A percentile compares a stretch with the other conserved stretches of the same genome.
phyloP scores from a whole-genome alignment of 768 basidiomycete genomes.

The Rhodotorula taiwanensis region DNA sequence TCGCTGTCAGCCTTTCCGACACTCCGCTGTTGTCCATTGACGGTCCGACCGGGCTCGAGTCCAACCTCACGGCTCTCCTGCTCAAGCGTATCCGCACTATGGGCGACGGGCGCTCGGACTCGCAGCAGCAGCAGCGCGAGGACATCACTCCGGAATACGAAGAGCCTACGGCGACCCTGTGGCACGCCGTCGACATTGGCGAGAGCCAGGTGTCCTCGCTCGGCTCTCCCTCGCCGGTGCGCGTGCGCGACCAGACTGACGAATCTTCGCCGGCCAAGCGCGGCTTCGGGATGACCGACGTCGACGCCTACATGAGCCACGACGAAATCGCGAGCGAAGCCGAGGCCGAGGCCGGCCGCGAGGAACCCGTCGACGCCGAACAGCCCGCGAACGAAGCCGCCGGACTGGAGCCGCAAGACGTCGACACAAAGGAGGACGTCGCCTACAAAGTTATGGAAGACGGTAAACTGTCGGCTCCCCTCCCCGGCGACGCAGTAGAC shows the following conservation, averaged over 20 bases:
- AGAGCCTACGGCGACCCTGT: too few relatives aligned
- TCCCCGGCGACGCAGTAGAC: too few relatives aligned
- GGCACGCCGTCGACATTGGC: background rate
- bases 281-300: conserved; percentile 15
- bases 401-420: too few relatives aligned
- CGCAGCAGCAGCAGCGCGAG: too few relatives aligned
- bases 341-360: too few relatives aligned
- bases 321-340: too few relatives aligned
- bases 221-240: background rate
- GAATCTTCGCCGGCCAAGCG: background rate
- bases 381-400: too few relatives aligned
- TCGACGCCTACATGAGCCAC: background rate
- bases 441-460: too few relatives aligned
- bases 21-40: background rate
- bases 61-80: background rate
- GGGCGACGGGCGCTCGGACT: background rate
- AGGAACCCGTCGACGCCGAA: too few relatives aligned
- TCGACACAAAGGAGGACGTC: too few relatives aligned
- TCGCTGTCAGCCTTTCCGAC: background rate
- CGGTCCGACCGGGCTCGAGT: too few relatives aligned
- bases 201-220: background rate
- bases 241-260: background rate
- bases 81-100: background rate
- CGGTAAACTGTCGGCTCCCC: too few relatives aligned
- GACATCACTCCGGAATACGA: background rate